phyloP scores from a whole-genome alignment of 2,329 filamentous ascomycete species.

The Penicillium sp. region DNA sequence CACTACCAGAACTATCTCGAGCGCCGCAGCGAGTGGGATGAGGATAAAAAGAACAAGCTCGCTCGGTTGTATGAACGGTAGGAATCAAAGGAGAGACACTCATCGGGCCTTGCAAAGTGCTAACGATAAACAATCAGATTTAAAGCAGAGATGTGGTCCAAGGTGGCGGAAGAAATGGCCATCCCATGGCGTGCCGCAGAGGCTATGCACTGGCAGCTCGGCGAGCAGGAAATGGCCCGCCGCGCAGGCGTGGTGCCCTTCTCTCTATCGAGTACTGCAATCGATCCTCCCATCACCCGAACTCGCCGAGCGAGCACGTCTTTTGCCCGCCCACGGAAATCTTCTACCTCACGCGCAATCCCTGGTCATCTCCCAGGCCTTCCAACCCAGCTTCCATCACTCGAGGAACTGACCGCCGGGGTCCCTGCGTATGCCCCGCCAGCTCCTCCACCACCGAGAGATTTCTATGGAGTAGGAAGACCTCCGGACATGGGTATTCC shows the following conservation, averaged over 20 bases:
- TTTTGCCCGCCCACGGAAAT: conserved; percentile 40
- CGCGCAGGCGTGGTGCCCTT: conserved; percentile 89
- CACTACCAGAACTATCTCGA: conserved; percentile 98
- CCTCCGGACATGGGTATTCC: conserved; percentile 31
- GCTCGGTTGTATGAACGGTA: conserved; percentile 94
- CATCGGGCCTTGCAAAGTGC: neutral
- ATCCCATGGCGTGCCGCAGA: conserved; percentile 94
- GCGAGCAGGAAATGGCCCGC: conserved; percentile 88
- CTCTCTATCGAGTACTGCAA: conserved; percentile 60
- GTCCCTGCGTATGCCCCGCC: conserved; percentile 45
- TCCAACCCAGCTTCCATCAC: conserved; percentile 41
- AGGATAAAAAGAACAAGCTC: conserved; percentile 95
- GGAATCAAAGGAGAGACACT: conserved; percentile 6
- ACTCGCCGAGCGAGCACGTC: conserved; percentile 39
- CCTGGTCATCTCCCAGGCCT: conserved; percentile 23
- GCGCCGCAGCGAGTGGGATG: conserved; percentile 89
- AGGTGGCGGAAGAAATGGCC: conserved; percentile 90
- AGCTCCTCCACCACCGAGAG: conserved; percentile 35
- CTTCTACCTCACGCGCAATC: conserved; percentile 39
- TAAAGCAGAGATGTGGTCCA: conserved; percentile 97
- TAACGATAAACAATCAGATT: conserved; percentile 60
- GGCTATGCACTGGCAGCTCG: conserved; percentile 97
- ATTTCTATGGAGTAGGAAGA: conserved; percentile 35
- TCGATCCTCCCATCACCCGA: conserved; percentile 46
- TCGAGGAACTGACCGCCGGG: conserved; percentile 48